Conservation (phyloP, 768 basidiomycete species). For the Postia placenta region DNA sequence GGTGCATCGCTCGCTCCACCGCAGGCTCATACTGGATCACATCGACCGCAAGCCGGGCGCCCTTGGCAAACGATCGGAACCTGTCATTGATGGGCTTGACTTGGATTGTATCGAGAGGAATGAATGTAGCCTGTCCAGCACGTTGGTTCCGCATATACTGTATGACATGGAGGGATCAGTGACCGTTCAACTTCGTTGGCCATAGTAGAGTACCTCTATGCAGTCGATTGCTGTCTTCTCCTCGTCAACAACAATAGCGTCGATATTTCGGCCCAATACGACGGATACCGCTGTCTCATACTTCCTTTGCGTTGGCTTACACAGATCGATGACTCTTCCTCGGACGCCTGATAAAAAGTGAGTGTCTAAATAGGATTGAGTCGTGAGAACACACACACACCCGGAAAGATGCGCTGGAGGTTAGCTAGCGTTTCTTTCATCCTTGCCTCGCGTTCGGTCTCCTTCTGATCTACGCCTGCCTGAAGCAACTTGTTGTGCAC, state of each 20-base stretch:
- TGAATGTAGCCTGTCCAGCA: constrained; percentile 93
- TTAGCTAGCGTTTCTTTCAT: constrained; percentile 82
- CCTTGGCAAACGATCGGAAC: constrained; percentile 85
- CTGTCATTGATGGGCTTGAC: constrained; percentile 93
- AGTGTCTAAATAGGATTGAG: not conserved
- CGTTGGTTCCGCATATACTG: constrained; percentile 95
- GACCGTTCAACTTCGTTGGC: no score
- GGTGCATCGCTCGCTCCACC: constrained; percentile 92
- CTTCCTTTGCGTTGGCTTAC: constrained; percentile 89
- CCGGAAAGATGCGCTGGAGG: constrained; percentile 87
- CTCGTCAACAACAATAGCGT: constrained; percentile 93
- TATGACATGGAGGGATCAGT: not conserved
- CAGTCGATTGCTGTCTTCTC: constrained; percentile 97
- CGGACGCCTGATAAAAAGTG: constrained; percentile 59
- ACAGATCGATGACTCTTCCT: constrained; percentile 89
- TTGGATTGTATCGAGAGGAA: constrained; percentile 97
- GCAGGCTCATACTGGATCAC: constrained; percentile 60
- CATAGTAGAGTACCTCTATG: constrained; percentile 94
- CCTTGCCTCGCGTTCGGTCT: constrained; percentile 76
- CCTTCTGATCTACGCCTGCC: constrained; percentile 83
- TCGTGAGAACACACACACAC: constrained; percentile 28
- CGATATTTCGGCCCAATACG: constrained; percentile 89
- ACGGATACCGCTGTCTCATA: constrained; percentile 91
- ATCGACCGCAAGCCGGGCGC: constrained; percentile 55
- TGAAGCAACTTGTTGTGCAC: constrained; percentile 81